Base-by-base conservation (phyloP, 1,284 basidiomycete species). In the Ganoderma sinense region DNA sequence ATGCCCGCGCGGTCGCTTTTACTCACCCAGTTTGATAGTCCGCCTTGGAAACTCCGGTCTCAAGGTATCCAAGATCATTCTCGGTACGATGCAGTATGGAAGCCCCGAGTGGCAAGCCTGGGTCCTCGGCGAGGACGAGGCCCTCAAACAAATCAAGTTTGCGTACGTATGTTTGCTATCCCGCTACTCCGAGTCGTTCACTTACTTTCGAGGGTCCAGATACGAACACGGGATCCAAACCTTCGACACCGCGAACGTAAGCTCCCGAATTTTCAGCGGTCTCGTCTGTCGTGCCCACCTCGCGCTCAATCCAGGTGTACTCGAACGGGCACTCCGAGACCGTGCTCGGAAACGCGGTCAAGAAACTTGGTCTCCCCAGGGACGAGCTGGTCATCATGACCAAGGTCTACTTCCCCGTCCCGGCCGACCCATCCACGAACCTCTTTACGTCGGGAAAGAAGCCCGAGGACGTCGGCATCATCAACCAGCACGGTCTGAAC, bases 341-440 rank as follows among this genome's bases (percentile, higher is more conserved):
- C 29, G 83, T 88, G 69, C 82, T 90, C 61, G 88, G 89, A 23
- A 86, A 88, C 71, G 89, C 88, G 3, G 84, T 91, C 75, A 87
- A 86, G 74, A 76, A 86, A 72, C 82, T 84, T 71, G 78, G 86
- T 31, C 81, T 90, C 39, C 87, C 87, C 5, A 82, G 89, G 14
- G 85, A 87, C 23, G 84, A 86, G 71, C 81, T 89, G 26, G 86
- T 89, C 18, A 82, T 89, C 65, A 78, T 89, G 77, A 88, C 87
- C 56, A 89, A 89, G 80, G 83, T 84, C 55, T 73, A 72, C 41
- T 59, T 31, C 31, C 40, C 43, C n/a, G 31, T 16, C 31, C 16
- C 4, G 13, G 51, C n/a, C 26, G 26, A 11, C 13, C n/a, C n/a
- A 8, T 45, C 43, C 43, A 14, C 13, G 51, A 55, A 40, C 29